These are phyloP conservation scores for Colletotrichum viniferum DNA, from an alignment of 2,329 filamentous ascomycete species.

Conservation along the genomic window DNA sequence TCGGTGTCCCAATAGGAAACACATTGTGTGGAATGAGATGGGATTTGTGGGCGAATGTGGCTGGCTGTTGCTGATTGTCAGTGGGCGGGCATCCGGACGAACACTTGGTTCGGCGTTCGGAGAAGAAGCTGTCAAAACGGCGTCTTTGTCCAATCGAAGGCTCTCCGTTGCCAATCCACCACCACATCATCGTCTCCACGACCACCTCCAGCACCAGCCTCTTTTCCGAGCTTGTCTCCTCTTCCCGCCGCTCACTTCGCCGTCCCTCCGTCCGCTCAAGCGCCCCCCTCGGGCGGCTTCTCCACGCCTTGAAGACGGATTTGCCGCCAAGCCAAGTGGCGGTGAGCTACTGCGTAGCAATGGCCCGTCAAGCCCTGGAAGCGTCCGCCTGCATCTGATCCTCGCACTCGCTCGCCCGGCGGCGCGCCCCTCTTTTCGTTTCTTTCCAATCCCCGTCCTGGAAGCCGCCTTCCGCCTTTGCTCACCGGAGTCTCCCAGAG, in stretches of 20 bases:
- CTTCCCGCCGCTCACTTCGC: neutral
- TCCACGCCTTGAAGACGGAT: neutral
- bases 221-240: neutral
- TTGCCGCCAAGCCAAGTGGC: constrained; percentile 19
- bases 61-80: neutral
- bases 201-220: neutral
- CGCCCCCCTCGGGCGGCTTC: neutral
- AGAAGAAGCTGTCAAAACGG: neutral
- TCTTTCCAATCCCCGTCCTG: constrained; percentile 1
- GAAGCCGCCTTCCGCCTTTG: neutral
- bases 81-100: neutral
- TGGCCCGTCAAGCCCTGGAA: constrained; percentile 4
- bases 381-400: neutral
- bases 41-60: neutral
- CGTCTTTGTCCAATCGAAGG: neutral
- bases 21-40: neutral
- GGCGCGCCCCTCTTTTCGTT: neutral
- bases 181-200: neutral
- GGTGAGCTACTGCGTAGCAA: constrained; percentile 12
- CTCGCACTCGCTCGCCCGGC: neutral
- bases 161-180: neutral
- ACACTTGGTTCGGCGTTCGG: neutral
- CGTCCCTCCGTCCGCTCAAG: neutral
- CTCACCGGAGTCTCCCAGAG: neutral
- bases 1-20: neutral